Percentiles rank a stretch among this genome's conserved stretches.
These are phyloP conservation scores for carrot (Daucus carota) DNA, from an alignment of 129 eudicot genomes.

Conservation along the genomic window DH1_v3.0 NC_030388.2:22391501-22392000, in stretches of 20 bases:
- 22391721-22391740: slow-evolving; percentile 30
- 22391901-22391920: slow-evolving; percentile 41
- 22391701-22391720: slow-evolving; percentile 48
- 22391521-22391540: not conserved
- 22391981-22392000: slow-evolving; percentile 35
- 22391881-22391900: slow-evolving; percentile 23
- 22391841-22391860: slow-evolving; percentile 48
- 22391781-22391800: slow-evolving; percentile 54
- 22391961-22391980: slow-evolving; percentile 31
- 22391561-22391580: not conserved
- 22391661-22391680: slow-evolving; percentile 53
- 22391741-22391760: slow-evolving; percentile 29
- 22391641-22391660: slow-evolving; percentile 14
- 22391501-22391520: not conserved
- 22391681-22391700: slow-evolving; percentile 53
- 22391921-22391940: slow-evolving; percentile 51
- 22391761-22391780: slow-evolving; percentile 55
- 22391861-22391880: slow-evolving; percentile 1
- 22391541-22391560: too few relatives aligned
- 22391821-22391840: slow-evolving; percentile 41
- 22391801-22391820: slow-evolving; percentile 65
- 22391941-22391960: slow-evolving; percentile 51
- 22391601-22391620: slow-evolving; percentile 52
- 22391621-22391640: slow-evolving; percentile 23
- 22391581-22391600: slow-evolving; percentile 26